These are phyloP conservation scores for Glycine soja DNA, from an alignment of 306 rosid genomes.

Conservation along the genomic window DNA sequence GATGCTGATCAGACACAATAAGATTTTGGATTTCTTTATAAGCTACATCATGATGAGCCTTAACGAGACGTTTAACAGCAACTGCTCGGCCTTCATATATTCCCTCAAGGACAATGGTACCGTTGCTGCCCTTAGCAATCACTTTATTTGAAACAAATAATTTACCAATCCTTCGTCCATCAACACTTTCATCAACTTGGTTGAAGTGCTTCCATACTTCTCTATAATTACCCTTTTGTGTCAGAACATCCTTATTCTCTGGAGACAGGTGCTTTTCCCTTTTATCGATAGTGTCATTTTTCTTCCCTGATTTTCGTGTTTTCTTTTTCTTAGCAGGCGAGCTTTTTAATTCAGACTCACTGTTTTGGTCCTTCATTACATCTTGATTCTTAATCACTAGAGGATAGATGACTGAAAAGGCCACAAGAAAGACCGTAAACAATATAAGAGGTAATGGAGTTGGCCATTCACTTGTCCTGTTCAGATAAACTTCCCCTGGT, in stretches of 20 bases:
- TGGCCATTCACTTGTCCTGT: conserved; percentile 43
- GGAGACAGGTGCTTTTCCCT: conserved; percentile 48
- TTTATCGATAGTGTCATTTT: conserved; percentile 41
- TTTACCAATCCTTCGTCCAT: conserved; percentile 78
- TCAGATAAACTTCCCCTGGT: conserved; percentile 42
- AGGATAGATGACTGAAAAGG: conserved; percentile 39
- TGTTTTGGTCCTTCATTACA: conserved; percentile 42
- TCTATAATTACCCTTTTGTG: conserved; percentile 27
- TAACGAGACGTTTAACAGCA: conserved; percentile 91
- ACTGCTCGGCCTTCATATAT: conserved; percentile 77
- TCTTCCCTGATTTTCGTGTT: conserved; percentile 53
- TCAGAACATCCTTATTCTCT: conserved; percentile 45
- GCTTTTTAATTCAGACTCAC: conserved; percentile 48
- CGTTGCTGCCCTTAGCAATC: conserved; percentile 92
- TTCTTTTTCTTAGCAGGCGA: conserved; percentile 64
- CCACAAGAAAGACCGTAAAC: conserved; percentile 44
- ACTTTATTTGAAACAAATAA: conserved; percentile 63
- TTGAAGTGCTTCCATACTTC: conserved; percentile 38
- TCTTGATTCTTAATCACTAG: conserved; percentile 40
- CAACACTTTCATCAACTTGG: conserved; percentile 48
- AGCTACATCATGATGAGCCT: conserved; percentile 76
- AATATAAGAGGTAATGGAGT: conserved; percentile 39
- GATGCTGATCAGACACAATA: conserved; percentile 78
- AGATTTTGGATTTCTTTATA: conserved; percentile 81
- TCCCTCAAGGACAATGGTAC: conserved; percentile 83